phyloP scores from a whole-genome alignment of 192 early-diverging fungal species.

The Rhizophagus clarus region DNA sequence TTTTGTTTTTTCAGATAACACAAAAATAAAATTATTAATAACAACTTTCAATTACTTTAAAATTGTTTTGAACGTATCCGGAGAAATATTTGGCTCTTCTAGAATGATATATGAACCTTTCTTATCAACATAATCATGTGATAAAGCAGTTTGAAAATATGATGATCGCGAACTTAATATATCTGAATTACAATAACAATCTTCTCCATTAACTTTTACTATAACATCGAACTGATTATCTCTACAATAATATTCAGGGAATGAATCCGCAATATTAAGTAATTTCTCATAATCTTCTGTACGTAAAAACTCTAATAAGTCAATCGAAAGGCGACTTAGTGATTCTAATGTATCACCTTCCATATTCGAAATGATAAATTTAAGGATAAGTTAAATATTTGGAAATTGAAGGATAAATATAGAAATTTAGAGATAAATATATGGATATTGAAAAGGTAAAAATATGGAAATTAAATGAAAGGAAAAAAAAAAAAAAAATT shows the following conservation, averaged over 20 bases:
- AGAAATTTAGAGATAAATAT: no score
- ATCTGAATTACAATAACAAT: not conserved
- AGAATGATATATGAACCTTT: not conserved
- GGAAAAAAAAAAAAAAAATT: no score
- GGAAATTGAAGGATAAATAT: no score
- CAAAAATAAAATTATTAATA: not conserved
- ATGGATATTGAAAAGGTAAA: no score
- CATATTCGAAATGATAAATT: no score
- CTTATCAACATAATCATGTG: not conserved
- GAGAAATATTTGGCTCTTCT: not conserved
- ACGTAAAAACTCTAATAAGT: not conserved
- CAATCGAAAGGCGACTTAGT: not conserved
- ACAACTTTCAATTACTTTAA: not conserved
- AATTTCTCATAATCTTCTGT: not conserved
- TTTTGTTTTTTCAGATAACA: not conserved
- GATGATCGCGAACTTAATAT: not conserved
- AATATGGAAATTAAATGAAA: no score
- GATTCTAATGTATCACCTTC: not conserved
- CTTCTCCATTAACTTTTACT: not conserved
- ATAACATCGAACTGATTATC: not conserved
- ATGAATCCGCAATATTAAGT: not conserved
- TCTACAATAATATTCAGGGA: not conserved
- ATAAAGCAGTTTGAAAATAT: slow-evolving; percentile 7
- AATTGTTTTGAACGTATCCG: not conserved
- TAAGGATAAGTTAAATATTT: no score